A percentile compares a stretch with the other conserved stretches of the same genome.
These are phyloP conservation scores for Penicillium ochrochloron DNA, from an alignment of 495 filamentous ascomycete species.

Conservation along the genomic window DNA sequence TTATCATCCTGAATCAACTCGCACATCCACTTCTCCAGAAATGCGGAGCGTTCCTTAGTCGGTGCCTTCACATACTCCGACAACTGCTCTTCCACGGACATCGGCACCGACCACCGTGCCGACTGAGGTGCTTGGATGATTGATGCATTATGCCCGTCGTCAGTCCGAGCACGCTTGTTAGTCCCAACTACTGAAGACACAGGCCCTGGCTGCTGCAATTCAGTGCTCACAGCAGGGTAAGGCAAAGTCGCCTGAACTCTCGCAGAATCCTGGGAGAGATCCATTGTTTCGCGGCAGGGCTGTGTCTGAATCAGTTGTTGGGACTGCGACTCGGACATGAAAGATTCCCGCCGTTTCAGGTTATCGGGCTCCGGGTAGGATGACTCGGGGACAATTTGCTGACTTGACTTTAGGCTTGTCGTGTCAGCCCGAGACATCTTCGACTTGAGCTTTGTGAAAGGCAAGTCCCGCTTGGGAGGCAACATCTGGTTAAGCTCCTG, in stretches of 20 bases:
- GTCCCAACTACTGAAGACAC: not conserved
- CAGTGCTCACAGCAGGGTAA: not conserved
- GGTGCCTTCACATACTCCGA: slow-evolving; percentile 37
- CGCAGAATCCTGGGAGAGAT: not conserved
- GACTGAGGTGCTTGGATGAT: slow-evolving; percentile 17
- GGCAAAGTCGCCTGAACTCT: slow-evolving; percentile 10
- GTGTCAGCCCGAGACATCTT: slow-evolving; percentile 25
- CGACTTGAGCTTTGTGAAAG: slow-evolving; percentile 39
- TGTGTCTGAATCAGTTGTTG: slow-evolving; percentile 17
- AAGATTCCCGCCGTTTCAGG: slow-evolving; percentile 5
- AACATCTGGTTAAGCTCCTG: slow-evolving; percentile 43
- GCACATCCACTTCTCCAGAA: slow-evolving; percentile 51
- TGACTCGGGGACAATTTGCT: slow-evolving; percentile 12
- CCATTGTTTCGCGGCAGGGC: slow-evolving; percentile 12
- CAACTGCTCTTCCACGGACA: slow-evolving; percentile 35
- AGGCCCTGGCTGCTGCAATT: not conserved
- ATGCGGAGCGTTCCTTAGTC: slow-evolving; percentile 38
- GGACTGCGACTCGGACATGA: slow-evolving; percentile 16
- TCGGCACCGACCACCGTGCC: slow-evolving; percentile 14
- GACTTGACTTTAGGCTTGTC: not conserved
- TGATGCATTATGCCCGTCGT: not conserved
- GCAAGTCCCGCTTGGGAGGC: slow-evolving; percentile 52
- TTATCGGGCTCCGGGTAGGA: slow-evolving; percentile 2
- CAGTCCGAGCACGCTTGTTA: not conserved
- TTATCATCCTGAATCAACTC: slow-evolving; percentile 48